phyloP scores from a whole-genome alignment of 2,329 filamentous ascomycete species.

The Claviceps purpurea region DNA sequence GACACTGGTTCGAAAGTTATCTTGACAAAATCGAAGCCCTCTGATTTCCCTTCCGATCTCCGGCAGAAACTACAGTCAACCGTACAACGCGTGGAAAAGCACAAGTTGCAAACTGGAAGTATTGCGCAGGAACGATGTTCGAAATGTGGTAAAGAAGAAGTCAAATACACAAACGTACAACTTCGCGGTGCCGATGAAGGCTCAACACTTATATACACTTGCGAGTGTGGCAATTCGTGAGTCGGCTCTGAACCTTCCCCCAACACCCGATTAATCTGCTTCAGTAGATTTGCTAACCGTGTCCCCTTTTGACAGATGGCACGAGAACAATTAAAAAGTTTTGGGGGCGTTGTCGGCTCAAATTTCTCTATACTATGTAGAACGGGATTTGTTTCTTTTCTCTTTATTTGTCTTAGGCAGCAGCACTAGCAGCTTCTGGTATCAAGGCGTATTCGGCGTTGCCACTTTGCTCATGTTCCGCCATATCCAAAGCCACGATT shows the following conservation, averaged over 20 bases:
- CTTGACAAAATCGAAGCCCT: slow-evolving; percentile 71
- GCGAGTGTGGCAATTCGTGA: slow-evolving; percentile 76
- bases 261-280: slow-evolving; percentile 1
- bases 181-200: slow-evolving; percentile 90
- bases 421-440: slow-evolving; percentile 42
- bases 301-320: slow-evolving; percentile 25
- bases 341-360: slow-evolving; percentile 1
- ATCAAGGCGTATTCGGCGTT: slow-evolving; percentile 87
- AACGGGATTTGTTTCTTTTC: background rate
- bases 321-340: slow-evolving; percentile 48
- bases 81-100: slow-evolving; percentile 66
- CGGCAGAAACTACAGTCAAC: slow-evolving; percentile 73
- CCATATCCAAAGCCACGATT: slow-evolving; percentile 94
- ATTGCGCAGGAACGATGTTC: slow-evolving; percentile 57
- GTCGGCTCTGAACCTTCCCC: slow-evolving; percentile 15
- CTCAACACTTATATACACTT: slow-evolving; percentile 80
- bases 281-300: background rate
- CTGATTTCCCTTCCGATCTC: slow-evolving; percentile 81
- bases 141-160: slow-evolving; percentile 68
- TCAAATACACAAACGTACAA: slow-evolving; percentile 76
- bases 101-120: slow-evolving; percentile 63
- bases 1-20: slow-evolving; percentile 66
- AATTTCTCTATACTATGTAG: slow-evolving; percentile 1
- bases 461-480: slow-evolving; percentile 83
- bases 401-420: slow-evolving; percentile 19